Evolutionary conservation across 176 grass and related monocot genomes (phyloP).

Genomic region (Avena sativa): DNA sequence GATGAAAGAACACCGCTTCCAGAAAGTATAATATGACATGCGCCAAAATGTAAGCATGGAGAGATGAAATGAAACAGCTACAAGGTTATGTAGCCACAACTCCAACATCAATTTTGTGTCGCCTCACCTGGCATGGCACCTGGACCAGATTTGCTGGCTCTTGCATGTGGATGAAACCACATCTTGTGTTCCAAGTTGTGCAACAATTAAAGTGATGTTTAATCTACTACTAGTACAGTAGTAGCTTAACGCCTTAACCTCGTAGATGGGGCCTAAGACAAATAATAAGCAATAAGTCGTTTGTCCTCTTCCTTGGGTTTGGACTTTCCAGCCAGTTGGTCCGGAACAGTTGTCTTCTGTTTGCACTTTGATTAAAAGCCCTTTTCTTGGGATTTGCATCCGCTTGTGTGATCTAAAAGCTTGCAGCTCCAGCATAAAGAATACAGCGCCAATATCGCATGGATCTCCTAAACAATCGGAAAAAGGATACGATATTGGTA

Average conservation of each 20-base stretch:
- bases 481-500: constrained; percentile 23
- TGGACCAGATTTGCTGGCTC: constrained; percentile 46
- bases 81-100: neutral
- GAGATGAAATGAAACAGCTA: constrained; percentile 24
- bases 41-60: neutral
- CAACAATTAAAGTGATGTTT: neutral
- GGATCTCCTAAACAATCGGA: constrained; percentile 28
- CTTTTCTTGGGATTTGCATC: constrained; percentile 48
- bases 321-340: constrained; percentile 34
- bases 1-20: neutral
- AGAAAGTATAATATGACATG: neutral
- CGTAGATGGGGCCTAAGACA: constrained; percentile 21
- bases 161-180: constrained; percentile 29
- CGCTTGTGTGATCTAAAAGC: constrained; percentile 39
- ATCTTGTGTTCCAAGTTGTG: neutral
- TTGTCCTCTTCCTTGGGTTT: constrained; percentile 4
- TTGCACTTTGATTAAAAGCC: constrained; percentile 36
- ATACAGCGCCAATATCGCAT: constrained; percentile 33
- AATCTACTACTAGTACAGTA: neutral
- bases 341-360: constrained; percentile 32
- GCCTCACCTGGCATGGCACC: constrained; percentile 26
- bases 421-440: constrained; percentile 41
- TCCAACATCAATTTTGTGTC: neutral
- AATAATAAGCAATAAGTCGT: neutral
- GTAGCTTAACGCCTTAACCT: constrained; percentile 17